Base-by-base conservation (phyloP, 1,139 yeast genomes). In the Debaryomyces nepalensis region DNA sequence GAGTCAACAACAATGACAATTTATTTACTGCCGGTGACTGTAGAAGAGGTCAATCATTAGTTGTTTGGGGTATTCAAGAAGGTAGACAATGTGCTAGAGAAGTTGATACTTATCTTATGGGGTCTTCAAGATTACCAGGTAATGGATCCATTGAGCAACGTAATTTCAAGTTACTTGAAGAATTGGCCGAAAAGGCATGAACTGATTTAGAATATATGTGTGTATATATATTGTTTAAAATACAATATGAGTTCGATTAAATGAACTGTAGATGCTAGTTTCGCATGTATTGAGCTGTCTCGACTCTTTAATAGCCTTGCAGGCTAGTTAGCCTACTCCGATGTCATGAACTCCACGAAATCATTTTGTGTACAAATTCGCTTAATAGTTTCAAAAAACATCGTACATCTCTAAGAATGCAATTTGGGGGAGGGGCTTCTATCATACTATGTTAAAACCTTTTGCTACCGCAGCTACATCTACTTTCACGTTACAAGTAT, bases 61-160 rank as follows among this genome's bases (percentile, higher is more conserved):
- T 93, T 64, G 99, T 93, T 45, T 93, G 99, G 98, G 99, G 98
- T 71, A 93, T 93, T 57, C 98, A 93, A 71, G 99, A 93, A 72
- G 99, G 99, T 55, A 84, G 98, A 73, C 97, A 93, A 69, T 88
- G 97, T 79, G 99, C 99, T 30, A 81, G 97, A 55, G 91, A 88
- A 57, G 95, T 93, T 48, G 99, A 93, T 61, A 67, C 74, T 55
- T 87, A 66, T 64, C 75, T 93, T 65, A 82, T 83, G 82, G 90
- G 93, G 24, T 68, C 79, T 48, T 79, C 96, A 26, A 78, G 88
- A 61, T 78, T 93, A 56, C 98, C 99, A 47, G 97, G 96, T 35
- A 87, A 87, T 59, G 99, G 99, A 42, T 85, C 96, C 30, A 86
- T 93, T 59, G 88, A 85, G 54, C 88, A 84, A 67, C 82, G 97